Evolutionary conservation across 2,329 filamentous ascomycete species (phyloP), one percentile per base, ranked within the genome.

Genomic region (Balansia obtecta): DNA sequence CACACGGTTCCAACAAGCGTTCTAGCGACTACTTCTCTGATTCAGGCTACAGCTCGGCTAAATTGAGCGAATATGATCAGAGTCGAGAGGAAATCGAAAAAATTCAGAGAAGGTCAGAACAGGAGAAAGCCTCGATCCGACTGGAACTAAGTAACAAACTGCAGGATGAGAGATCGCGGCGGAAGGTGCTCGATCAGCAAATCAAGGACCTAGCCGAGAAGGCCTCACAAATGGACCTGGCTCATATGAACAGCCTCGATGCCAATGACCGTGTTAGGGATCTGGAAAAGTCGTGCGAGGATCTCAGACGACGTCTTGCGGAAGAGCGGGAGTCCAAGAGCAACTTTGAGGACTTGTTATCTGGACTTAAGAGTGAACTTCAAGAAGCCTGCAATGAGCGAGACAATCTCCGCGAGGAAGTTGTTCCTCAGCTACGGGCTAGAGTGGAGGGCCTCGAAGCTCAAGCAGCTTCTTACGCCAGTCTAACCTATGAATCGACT

Each of bases 21-120:
- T 94, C 88, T 10, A 97, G 93, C 68, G 93, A 98, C 68, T 97
- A 98, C 70, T 98, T 93, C 65, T 98, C 93, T 2, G 93, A 98
- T 65, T 95, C 90, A 6, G 93, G 93, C 33, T 85, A 88, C 52
- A 91, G 88, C 65, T 91, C 88, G 1, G 77, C 87, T 49, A 86
- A 88, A 60, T 85, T 83, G 61, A 83, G 85, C 54, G 84, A 87
- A 45, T 72, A 72, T 53, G 80, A 83, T 52, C 72, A 78, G 42
- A 74, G 72, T 33, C 76, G 74, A 46, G 80, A 83, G 60, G 88
- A 96, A 64, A 72, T 96, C 34, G 88, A 95, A 53, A 87, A 82
- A 65, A 75, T 93, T 44, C 85, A 90, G 59, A 79, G 93, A 56
- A 83, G 83, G 57, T 82, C 86, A 2, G 91, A 97, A 68, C 91